Evolutionary conservation across 306 rosid genomes (phyloP), one percentile per base, ranked within the genome.

Genomic region (Trifolium repens): DNA sequence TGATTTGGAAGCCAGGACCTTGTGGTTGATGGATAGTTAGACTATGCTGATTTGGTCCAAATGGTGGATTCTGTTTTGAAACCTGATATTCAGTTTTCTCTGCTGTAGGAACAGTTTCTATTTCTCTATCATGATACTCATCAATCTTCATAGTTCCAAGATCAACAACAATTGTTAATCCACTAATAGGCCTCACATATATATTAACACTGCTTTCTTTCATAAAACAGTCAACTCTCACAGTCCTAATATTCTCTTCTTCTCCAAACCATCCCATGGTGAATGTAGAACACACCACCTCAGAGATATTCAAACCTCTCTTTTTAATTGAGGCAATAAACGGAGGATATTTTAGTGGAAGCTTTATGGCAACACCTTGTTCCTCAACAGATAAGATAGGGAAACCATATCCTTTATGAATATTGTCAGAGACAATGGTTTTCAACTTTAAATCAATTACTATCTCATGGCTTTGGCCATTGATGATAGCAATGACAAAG

Each of bases 291-390:
- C 87, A 84, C 42, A 80, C 82, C 11, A 84, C 84, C n/a, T 80
- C 87, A 7, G 84, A 84, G 34, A 84, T 37, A 47, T 84, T 84
- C 44, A 80, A 52, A 6, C 87, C 87, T 72, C 87, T 80, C 74
- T 76, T 84, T 9, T 76, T 52, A 5, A 84, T 57, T 0, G 87
- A 80, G 1, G 66, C 82, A 4, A 58, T 61, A 52, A 84, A 84
- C 7, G 82, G 79, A 5, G 66, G 68, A 15, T 84, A 76, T 30
- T 72, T 52, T 0, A 19, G 5, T 0, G 87, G 87, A 2, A 84
- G 77, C 11, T 2, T 13, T 11, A 53, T 44, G 44, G 82, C 87
- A 5, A 5, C 39, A 9, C 0, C 4, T 54, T 80, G 84, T 26
- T 84, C 87, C 0, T 67, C 74, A 2, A 1, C 0, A 6, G 82